Evolutionary conservation across 768 basidiomycete genomes (phyloP).

Genomic region (Exidia glandulosa): DNA sequence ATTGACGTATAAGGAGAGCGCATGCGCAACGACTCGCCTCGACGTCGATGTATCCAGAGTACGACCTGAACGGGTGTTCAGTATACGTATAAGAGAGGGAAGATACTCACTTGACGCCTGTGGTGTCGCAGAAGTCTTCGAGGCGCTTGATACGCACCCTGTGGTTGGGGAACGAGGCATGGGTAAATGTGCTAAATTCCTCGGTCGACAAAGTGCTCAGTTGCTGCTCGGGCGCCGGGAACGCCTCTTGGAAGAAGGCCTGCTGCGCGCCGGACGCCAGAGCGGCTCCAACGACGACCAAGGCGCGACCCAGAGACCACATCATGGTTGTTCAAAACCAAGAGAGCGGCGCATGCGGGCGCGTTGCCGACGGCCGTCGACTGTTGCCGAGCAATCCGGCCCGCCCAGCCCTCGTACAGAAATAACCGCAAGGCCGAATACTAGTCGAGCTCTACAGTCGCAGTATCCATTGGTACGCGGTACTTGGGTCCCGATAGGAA

Average conservation of each 20-base stretch:
- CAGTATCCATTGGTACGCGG: too few relatives aligned
- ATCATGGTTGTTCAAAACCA: too few relatives aligned
- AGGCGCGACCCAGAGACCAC: too few relatives aligned
- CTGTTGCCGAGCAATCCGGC: too few relatives aligned
- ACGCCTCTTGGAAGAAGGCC: neutral
- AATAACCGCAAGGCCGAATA: too few relatives aligned
- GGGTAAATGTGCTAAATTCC: neutral
- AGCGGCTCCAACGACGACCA: neutral
- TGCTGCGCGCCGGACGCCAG: neutral
- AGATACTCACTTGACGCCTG: neutral
- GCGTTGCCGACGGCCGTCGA: too few relatives aligned
- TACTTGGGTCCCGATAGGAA: too few relatives aligned
- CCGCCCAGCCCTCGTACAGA: too few relatives aligned
- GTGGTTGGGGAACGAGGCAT: neutral
- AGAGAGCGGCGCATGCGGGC: too few relatives aligned
- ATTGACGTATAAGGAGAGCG: too few relatives aligned
- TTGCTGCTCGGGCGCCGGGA: neutral
- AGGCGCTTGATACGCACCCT: neutral
- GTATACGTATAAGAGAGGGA: neutral
- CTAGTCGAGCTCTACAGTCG: too few relatives aligned
- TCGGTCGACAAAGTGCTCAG: neutral
- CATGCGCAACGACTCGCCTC: too few relatives aligned
- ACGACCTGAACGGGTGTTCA: conserved; percentile 25
- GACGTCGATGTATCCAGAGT: conserved; percentile 60
- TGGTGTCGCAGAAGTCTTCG: neutral